Conservation (phyloP, 805 yeast genomes). For the Ogataea populi-albae region DNA sequence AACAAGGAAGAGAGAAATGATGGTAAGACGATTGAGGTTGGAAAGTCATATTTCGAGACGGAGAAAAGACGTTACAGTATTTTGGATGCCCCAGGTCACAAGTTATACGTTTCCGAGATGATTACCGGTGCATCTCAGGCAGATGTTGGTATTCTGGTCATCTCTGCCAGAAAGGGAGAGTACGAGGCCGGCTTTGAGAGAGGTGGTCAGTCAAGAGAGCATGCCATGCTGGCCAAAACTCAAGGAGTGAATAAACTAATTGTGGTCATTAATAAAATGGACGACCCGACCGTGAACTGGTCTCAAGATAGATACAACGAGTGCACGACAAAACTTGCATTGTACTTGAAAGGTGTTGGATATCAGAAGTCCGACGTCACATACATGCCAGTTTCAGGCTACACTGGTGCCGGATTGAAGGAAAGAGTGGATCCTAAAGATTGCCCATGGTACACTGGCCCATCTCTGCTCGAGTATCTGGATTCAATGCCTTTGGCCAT, state of each 20-base stretch:
- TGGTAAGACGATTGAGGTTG: slow-evolving; percentile 99
- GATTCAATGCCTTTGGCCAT: slow-evolving; percentile 77
- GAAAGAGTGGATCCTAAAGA: slow-evolving; percentile 68
- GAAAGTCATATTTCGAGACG: slow-evolving; percentile 96
- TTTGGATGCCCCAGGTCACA: slow-evolving; percentile 99
- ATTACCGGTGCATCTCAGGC: slow-evolving; percentile 99
- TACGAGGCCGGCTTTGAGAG: slow-evolving; percentile 99
- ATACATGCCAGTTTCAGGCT: slow-evolving; percentile 98
- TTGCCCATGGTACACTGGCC: slow-evolving; percentile 95
- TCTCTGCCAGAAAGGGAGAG: slow-evolving; percentile 98
- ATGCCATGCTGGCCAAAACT: slow-evolving; percentile 94
- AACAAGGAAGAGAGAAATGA: slow-evolving; percentile 98
- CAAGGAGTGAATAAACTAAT: slow-evolving; percentile 95
- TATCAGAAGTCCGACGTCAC: slow-evolving; percentile 82
- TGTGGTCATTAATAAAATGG: slow-evolving; percentile 98
- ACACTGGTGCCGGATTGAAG: slow-evolving; percentile 94
- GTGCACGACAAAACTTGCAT: slow-evolving; percentile 79
- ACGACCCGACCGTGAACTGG: slow-evolving; percentile 96
- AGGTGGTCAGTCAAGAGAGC: slow-evolving; percentile 99
- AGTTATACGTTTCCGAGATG: slow-evolving; percentile 98
- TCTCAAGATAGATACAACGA: slow-evolving; percentile 94
- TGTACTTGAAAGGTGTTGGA: slow-evolving; percentile 84
- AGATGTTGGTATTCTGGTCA: slow-evolving; percentile 95
- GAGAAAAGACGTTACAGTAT: slow-evolving; percentile 97
- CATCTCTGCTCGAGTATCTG: slow-evolving; percentile 84